Conservation (phyloP, 2,329 filamentous ascomycete species). For the Phymatotrichopsis omnivora region DNA sequence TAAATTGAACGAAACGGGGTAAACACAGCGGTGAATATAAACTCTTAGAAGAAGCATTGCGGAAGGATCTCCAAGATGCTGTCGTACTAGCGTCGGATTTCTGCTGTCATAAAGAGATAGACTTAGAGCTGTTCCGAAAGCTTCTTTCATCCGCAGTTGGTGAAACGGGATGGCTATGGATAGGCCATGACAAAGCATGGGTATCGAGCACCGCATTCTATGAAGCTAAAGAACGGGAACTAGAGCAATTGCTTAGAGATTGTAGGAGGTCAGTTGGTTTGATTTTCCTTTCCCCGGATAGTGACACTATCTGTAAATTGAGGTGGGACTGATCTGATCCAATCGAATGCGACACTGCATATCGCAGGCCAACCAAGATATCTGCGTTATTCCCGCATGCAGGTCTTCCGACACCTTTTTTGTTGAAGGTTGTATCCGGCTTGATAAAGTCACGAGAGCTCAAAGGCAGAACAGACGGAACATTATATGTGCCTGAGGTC, state of each 20-base stretch:
- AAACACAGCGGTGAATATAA: constrained; percentile 19
- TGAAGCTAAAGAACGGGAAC: constrained; percentile 14
- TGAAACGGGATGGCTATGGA: constrained; percentile 21
- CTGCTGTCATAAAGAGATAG: constrained; percentile 24
- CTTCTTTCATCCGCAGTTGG: constrained; percentile 22
- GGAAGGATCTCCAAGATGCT: constrained; percentile 14
- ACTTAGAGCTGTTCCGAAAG: constrained; percentile 27
- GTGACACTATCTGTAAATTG: constrained; percentile 4
- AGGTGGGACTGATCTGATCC: constrained; percentile 6
- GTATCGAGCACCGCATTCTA: constrained; percentile 21
- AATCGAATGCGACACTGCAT: background rate
- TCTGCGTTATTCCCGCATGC: constrained; percentile 15
- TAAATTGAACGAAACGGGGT: constrained; percentile 15
- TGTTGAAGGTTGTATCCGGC: constrained; percentile 16
- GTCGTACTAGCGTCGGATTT: constrained; percentile 26
- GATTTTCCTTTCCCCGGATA: background rate
- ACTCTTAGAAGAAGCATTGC: constrained; percentile 22
- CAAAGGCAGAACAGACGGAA: constrained; percentile 15
- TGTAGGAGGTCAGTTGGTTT: constrained; percentile 13
- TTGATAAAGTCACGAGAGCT: constrained; percentile 17
- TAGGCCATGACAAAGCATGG: constrained; percentile 22
- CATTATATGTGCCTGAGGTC: constrained; percentile 15
- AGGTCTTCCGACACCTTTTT: constrained; percentile 12
- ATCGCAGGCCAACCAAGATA: constrained; percentile 15
- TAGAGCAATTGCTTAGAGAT: constrained; percentile 14